phyloP scores from a whole-genome alignment of 2,329 filamentous ascomycete species.

The Verticillium klebahnii region DNA sequence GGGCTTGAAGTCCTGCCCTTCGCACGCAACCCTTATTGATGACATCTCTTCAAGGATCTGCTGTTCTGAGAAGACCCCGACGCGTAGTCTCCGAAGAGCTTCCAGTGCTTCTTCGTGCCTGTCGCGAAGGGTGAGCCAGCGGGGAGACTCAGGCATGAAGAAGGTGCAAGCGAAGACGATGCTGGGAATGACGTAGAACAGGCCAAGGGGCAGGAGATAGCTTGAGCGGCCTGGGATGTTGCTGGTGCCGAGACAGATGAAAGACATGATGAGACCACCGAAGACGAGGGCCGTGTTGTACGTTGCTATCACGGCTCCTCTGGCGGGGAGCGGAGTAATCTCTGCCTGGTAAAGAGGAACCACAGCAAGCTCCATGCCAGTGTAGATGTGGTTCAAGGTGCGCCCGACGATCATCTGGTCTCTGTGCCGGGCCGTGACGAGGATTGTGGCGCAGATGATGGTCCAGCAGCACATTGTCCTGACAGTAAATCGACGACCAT shows the following conservation, averaged over 20 bases:
- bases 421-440: constrained; percentile 22
- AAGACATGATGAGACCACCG: constrained; percentile 17
- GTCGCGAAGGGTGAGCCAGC: constrained; percentile 17
- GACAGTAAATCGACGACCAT: constrained; percentile 27
- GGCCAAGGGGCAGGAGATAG: constrained; percentile 26
- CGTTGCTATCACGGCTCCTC: neutral
- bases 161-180: constrained; percentile 17
- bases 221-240: constrained; percentile 19
- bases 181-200: constrained; percentile 25
- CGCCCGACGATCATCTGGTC: constrained; percentile 27
- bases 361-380: constrained; percentile 33
- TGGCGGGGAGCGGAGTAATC: constrained; percentile 16
- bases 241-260: constrained; percentile 22
- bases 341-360: constrained; percentile 30
- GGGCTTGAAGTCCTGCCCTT: too few relatives aligned
- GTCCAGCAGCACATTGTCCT: constrained; percentile 31
- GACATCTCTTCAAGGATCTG: neutral
- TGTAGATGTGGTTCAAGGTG: constrained; percentile 30
- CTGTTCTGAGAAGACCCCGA: constrained; percentile 6
- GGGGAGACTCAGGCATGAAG: constrained; percentile 21
- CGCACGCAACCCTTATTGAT: neutral
- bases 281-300: neutral
- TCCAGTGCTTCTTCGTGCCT: constrained; percentile 12
- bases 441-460: constrained; percentile 23
- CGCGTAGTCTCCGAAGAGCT: constrained; percentile 13